Base-by-base conservation (phyloP, 352 stramenopile species). In the Pythium brachiatum region DNA sequence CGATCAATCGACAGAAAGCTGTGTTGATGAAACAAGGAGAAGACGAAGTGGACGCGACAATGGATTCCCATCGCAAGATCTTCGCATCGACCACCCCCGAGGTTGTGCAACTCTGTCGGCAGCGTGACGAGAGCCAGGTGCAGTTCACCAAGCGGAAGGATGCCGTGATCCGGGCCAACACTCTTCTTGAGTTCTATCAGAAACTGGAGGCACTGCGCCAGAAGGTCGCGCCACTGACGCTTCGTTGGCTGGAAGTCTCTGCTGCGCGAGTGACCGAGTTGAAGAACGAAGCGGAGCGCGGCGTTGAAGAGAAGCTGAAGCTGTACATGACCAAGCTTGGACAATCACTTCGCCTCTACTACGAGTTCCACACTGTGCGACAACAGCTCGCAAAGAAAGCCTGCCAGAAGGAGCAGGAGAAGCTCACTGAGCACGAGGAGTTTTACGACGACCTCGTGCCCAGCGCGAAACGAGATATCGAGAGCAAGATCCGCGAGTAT, bases 401-500 rank as follows among this genome's bases (percentile, higher is more conserved):
- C 15, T 34, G 69, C n/a, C 55, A 75, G 25, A 70, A 81, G 32
- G 73, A 88, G 48, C 68, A 81, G 52, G 64, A 77, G 27, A 66
- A 55, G 12, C 63, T 93, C 20, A 57, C 57, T n/a, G 62, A 58
- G 3, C 80, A 90, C 44, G 53, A 80, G 3, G 78, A 90, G 27
- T 81, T 80, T 21, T 93, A 87, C 56, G 82, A 76, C 0, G 81
- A 89, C 53, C 75, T 75, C 4, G 82, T 79, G 12, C 84, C 80
- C 8, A 89, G 79, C 23, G 76, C 78, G 29, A 81, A 81, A 43
- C 71, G 74, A 0, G 82, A 90, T n/a, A 81, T 90, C 32, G 70
- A 90, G 52, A 70, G 72, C 53, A 73, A 81, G 1, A 90, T 93
- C 44, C 74, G 57, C 13, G 82, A 93, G 51, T 90, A 88, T 41